Conservation (phyloP, 1,284 basidiomycete genomes). For the Psilocybe mexicana region DNA sequence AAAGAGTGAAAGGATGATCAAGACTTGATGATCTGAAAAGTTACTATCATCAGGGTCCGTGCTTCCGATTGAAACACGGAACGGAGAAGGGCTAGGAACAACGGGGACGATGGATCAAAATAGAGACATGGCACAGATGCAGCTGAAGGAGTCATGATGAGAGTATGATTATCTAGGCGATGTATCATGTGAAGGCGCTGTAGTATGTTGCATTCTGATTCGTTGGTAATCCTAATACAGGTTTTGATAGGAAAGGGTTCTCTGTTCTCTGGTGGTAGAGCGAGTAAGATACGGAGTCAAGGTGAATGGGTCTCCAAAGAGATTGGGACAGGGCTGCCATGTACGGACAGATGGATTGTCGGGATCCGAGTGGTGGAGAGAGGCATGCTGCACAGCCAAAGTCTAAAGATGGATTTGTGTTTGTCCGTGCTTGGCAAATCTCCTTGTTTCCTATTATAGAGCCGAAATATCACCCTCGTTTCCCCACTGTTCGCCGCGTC, state of each 20-base stretch:
- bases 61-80: background rate
- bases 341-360: too few relatives aligned
- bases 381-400: background rate
- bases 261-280: background rate
- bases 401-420: background rate
- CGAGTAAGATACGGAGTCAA: too few relatives aligned
- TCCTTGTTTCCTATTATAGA: conserved; percentile 18
- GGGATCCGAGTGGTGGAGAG: background rate
- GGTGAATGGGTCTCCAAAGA: background rate
- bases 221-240: background rate
- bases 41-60: too few relatives aligned
- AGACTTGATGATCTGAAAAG: too few relatives aligned
- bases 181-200: background rate
- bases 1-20: too few relatives aligned
- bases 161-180: background rate
- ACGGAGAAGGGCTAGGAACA: background rate
- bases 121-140: background rate
- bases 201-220: background rate
- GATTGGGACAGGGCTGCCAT: background rate
- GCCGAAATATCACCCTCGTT: conserved; percentile 11
- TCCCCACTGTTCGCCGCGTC: conserved; percentile 14
- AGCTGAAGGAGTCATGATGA: background rate
- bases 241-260: background rate
- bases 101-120: background rate
- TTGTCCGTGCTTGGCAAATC: conserved; percentile 21